Evolutionary conservation across 306 rosid species (phyloP).

Genomic region (Citrullus amarus): DNA sequence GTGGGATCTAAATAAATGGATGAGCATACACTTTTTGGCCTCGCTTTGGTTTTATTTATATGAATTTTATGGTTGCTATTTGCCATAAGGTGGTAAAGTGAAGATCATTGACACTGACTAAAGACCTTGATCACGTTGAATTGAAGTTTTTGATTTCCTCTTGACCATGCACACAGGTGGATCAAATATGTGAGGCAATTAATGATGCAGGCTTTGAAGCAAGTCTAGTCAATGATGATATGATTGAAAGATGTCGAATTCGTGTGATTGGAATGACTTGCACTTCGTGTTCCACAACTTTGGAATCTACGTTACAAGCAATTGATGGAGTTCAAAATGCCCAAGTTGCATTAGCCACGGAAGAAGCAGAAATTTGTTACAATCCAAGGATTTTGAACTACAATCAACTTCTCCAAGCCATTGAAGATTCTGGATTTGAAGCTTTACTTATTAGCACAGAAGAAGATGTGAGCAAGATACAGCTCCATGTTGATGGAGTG

Average conservation of each 20-base stretch:
- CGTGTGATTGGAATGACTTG: conserved; percentile 72
- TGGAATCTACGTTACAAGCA: conserved; percentile 48
- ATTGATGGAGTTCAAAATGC: conserved; percentile 47
- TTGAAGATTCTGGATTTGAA: conserved; percentile 58
- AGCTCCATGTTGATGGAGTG: conserved; percentile 43
- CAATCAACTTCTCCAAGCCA: conserved; percentile 31
- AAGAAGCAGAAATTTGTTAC: conserved; percentile 63
- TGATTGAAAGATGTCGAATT: conserved; percentile 32
- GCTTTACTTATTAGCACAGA: conserved; percentile 43
- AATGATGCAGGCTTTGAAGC: conserved; percentile 76
- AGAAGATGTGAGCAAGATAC: conserved; percentile 57
- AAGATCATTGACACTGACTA: not conserved
- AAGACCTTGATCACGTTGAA: not conserved
- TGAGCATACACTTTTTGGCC: not conserved
- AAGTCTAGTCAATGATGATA: conserved; percentile 19
- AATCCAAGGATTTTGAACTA: conserved; percentile 38
- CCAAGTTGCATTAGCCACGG: conserved; percentile 74
- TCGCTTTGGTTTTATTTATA: not conserved
- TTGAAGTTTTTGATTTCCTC: not conserved
- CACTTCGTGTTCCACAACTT: conserved; percentile 61
- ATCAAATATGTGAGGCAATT: conserved; percentile 54
- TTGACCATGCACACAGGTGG: conserved; percentile 28
- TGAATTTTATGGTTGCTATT: not conserved
- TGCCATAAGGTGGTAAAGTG: not conserved
- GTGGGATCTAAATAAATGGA: not conserved